Conservation (phyloP, 164 flowering plant species). For the Dillenia turbinata region DNA sequence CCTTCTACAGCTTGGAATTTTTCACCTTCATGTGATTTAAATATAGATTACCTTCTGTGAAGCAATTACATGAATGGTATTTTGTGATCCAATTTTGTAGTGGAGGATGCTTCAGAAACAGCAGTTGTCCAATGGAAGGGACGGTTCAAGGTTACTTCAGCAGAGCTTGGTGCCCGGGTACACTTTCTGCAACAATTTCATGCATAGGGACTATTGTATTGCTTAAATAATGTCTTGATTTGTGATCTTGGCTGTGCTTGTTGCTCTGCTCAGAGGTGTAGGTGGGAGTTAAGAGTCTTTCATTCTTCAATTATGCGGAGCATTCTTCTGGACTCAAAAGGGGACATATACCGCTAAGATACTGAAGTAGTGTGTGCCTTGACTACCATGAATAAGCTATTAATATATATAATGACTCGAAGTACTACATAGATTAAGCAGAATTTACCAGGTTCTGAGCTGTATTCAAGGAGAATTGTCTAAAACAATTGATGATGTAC, state of each 20-base stretch:
- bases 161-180: conserved; percentile 73
- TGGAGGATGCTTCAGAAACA: conserved; percentile 70
- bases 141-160: conserved; percentile 86
- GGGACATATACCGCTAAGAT: too few species aligned
- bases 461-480: too few species aligned
- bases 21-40: background rate
- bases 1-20: background rate
- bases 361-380: too few species aligned
- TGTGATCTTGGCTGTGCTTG: background rate
- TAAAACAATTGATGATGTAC: too few species aligned
- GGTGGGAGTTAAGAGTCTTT: background rate
- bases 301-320: background rate
- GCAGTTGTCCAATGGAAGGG: conserved; percentile 74
- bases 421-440: too few species aligned
- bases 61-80: background rate
- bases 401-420: too few species aligned
- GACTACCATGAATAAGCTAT: too few species aligned
- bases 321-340: too few species aligned
- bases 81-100: conserved; percentile 24
- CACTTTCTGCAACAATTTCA: background rate
- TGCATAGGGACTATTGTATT: background rate
- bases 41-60: background rate
- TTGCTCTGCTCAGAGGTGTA: background rate
- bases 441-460: too few species aligned
- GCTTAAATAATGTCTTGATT: background rate